Percentiles rank a stretch among this genome's conserved stretches.
These are phyloP conservation scores for Coniochaeta pulveracea DNA, from an alignment of 2,329 filamentous ascomycete species.

Conservation along the genomic window DNA sequence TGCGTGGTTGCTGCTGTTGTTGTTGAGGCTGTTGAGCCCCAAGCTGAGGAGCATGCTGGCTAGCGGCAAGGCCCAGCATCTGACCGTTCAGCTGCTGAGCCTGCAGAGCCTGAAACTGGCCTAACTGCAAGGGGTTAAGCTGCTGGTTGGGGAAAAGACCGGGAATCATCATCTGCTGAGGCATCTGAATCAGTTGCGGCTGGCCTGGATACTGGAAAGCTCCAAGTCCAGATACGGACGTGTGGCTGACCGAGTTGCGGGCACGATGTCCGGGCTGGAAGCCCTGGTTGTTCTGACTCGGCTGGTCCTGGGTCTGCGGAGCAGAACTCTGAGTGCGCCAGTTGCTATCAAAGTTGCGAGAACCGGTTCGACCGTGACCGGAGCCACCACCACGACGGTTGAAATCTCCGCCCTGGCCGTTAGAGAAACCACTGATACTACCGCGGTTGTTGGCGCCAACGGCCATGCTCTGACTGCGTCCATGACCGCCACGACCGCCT, in stretches of 20 bases:
- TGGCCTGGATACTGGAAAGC: slow-evolving; percentile 84
- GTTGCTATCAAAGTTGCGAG: slow-evolving; percentile 94
- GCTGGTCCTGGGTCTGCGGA: slow-evolving; percentile 57
- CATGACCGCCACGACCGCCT: slow-evolving; percentile 47
- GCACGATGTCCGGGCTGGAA: slow-evolving; percentile 91
- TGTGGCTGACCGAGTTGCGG: slow-evolving; percentile 71
- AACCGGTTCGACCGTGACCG: slow-evolving; percentile 71
- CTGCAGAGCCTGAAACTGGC: slow-evolving; percentile 85
- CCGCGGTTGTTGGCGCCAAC: slow-evolving; percentile 57
- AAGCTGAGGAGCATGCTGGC: slow-evolving; percentile 60
- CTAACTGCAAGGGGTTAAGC: slow-evolving; percentile 77
- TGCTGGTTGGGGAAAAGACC: slow-evolving; percentile 79
- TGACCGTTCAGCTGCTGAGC: slow-evolving; percentile 75
- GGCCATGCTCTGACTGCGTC: slow-evolving; percentile 87
- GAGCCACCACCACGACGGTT: slow-evolving; percentile 66
- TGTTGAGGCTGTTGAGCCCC: slow-evolving; percentile 55
- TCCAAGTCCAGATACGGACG: slow-evolving; percentile 46
- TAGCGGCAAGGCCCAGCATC: slow-evolving; percentile 55
- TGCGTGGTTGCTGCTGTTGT: slow-evolving; percentile 76
- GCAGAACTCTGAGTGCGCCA: slow-evolving; percentile 66
- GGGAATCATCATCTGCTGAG: slow-evolving; percentile 76
- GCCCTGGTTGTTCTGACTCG: slow-evolving; percentile 47
- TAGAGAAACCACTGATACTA: slow-evolving; percentile 45
- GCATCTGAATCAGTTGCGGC: slow-evolving; percentile 77
- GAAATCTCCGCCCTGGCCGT: slow-evolving; percentile 45